Base-by-base conservation (phyloP, 2,329 filamentous ascomycete genomes). In the Diaporthe sp. region DNA sequence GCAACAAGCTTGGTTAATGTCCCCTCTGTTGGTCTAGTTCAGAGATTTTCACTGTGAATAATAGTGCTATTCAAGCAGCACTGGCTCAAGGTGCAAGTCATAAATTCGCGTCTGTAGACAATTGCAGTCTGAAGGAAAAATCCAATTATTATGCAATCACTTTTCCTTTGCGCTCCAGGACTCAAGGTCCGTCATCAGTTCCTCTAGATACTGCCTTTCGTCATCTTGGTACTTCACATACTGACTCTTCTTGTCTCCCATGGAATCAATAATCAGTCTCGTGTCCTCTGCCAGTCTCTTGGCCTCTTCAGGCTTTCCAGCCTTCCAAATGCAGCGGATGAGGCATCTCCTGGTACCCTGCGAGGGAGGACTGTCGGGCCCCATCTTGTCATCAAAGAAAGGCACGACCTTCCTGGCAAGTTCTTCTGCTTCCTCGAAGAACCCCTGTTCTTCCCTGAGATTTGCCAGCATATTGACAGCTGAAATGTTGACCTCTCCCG, bases 171-270 rank as follows among this genome's bases (percentile, higher is more conserved):
- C 28, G 15, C 46, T 25, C 62, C 31, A 68, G 12, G 31, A 49
- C 46, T 39, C 62, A 1, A 68, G 31, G 15, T 39, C 62, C 22
- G 31, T 31, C 62, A 68, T 53, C 51, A 44, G 17, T n/a, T 72
- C 68, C n/a, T 44, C 51, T 17, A 72, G 17, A 25, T 61, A 72
- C 51, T 49, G 37, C 15, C 51, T 42, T 25, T 72, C 68, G 31
- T 72, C 68, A 19, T 72, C 51, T 31, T 59, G 68, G 12, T 72
- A 72, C 37, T 72, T 72, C 51, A 72, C 5, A 25, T 57, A 72
- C 51, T 72, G 37, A 12, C 51, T 72, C 37, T 61, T n/a, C 22
- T 61, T 61, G 37, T 72, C 34, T 31, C 51, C 42, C 68, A 72
- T 72, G 2, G 25, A 34, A 34, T 61, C 68, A 72, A 72, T 72